Percentiles rank a stretch among this genome's conserved stretches.
Conservation (phyloP, 169 alveolate species). For the Plasmodium ovale region DNA sequence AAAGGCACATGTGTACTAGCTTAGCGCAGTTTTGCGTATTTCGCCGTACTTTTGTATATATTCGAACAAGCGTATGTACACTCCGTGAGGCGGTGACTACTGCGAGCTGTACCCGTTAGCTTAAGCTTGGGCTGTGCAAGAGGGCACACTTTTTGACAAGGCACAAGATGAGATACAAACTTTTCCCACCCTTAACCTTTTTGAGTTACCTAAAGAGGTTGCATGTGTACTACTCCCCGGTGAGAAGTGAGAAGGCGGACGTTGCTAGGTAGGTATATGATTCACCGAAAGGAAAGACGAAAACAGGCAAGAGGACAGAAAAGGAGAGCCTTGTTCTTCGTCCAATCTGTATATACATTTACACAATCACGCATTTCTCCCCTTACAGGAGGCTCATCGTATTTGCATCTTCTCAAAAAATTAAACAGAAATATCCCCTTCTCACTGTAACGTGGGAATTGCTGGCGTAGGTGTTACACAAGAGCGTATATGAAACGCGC, state of each 20-base stretch:
- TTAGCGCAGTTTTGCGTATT: too few species aligned
- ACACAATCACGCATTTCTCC: not conserved
- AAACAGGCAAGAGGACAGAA: not conserved
- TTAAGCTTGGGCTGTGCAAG: not conserved
- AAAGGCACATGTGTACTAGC: too few species aligned
- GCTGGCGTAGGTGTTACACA: constrained; percentile 73
- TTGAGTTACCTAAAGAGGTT: constrained; percentile 37
- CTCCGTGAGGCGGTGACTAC: too few species aligned
- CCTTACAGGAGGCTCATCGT: constrained; percentile 79
- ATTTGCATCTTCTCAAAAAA: constrained; percentile 82
- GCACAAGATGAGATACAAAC: constrained; percentile 60
- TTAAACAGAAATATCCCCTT: constrained; percentile 81
- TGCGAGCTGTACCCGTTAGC: too few species aligned
- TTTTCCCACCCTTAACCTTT: constrained; percentile 63
- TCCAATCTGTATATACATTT: not conserved
- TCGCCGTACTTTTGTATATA: too few species aligned
- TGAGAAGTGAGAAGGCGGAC: constrained; percentile 61
- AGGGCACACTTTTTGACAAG: not conserved
- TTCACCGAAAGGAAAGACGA: not conserved
- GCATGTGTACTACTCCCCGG: constrained; percentile 61
- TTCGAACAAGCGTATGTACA: too few species aligned
- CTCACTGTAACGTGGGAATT: constrained; percentile 86
- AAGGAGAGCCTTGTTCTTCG: not conserved
- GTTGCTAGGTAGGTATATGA: constrained; percentile 52
- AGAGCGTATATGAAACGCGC: not conserved